Conservation (phyloP, 371 early-diverging fungal genomes). For the Apophysomyces variabilis region DNA sequence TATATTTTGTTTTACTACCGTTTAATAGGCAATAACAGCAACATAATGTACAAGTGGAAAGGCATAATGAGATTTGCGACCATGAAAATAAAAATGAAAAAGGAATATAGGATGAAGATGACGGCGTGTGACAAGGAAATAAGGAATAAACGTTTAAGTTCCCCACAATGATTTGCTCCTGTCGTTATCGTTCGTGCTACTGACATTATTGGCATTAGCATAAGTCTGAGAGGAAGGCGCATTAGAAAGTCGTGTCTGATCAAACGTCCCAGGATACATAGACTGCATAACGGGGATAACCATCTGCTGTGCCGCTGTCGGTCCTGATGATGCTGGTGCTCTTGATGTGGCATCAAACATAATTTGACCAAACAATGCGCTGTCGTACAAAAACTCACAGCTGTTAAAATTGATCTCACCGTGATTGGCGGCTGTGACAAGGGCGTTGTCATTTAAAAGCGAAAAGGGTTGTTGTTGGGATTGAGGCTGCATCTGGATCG, state of each 20-base stretch:
- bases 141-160: not conserved
- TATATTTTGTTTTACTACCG: no score
- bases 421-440: not conserved
- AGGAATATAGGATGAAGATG: not conserved
- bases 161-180: conserved; percentile 3
- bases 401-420: conserved; percentile 47
- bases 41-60: not conserved
- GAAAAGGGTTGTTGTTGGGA: not conserved
- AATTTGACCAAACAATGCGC: conserved; percentile 51
- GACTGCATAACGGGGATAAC: not conserved
- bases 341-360: conserved; percentile 38
- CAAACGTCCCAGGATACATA: conserved; percentile 1
- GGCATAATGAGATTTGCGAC: not conserved
- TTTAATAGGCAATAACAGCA: not conserved
- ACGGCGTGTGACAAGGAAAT: not conserved
- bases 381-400: conserved; percentile 46
- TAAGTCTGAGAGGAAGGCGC: not conserved
- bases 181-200: not conserved
- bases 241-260: not conserved
- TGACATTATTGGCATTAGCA: not conserved
- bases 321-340: not conserved
- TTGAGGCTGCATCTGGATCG: not conserved
- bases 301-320: not conserved
- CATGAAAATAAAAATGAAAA: not conserved
- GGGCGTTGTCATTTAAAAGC: not conserved